These are phyloP conservation scores for Passalora sequoiae DNA, from an alignment of 2,329 filamentous ascomycete genomes.

Conservation along the genomic window DNA sequence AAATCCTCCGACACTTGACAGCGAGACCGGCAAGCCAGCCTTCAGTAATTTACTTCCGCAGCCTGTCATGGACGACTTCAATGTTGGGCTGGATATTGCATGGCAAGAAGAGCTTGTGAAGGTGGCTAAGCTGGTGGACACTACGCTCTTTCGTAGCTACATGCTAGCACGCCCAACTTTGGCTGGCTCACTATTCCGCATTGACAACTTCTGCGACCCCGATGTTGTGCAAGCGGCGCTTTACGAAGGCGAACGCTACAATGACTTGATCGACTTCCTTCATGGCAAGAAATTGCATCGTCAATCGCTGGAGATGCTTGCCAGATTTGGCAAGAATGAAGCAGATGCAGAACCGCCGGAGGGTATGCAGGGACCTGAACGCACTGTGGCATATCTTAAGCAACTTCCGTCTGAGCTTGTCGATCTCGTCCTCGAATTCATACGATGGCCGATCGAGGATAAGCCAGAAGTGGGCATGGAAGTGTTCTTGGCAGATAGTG, in stretches of 20 bases:
- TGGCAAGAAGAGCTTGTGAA: slow-evolving; percentile 67
- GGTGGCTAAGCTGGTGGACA: slow-evolving; percentile 83
- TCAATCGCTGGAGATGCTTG: slow-evolving; percentile 75
- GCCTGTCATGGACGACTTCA: slow-evolving; percentile 19
- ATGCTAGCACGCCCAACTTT: slow-evolving; percentile 87
- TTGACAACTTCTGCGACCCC: slow-evolving; percentile 95
- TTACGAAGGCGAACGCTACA: slow-evolving; percentile 81
- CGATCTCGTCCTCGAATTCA: slow-evolving; percentile 85
- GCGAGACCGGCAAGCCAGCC: slow-evolving; percentile 41
- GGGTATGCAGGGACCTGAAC: slow-evolving; percentile 69
- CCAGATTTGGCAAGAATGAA: slow-evolving; percentile 65
- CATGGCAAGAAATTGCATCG: slow-evolving; percentile 91
- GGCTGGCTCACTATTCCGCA: slow-evolving; percentile 83
- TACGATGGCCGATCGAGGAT: slow-evolving; percentile 74
- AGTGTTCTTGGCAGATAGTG: slow-evolving; percentile 85
- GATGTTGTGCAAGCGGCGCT: slow-evolving; percentile 91
- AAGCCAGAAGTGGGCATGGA: slow-evolving; percentile 79
- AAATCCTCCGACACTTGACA: slow-evolving; percentile 41
- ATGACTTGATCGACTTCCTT: slow-evolving; percentile 94
- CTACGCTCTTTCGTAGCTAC: slow-evolving; percentile 86
- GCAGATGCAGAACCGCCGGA: slow-evolving; percentile 43
- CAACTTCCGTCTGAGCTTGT: slow-evolving; percentile 80
- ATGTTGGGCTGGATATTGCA: slow-evolving; percentile 43
- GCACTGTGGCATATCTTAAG: slow-evolving; percentile 87
- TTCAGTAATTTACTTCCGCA: slow-evolving; percentile 39